Percentiles rank a stretch among this genome's conserved stretches.
These are phyloP conservation scores for Microthlaspi erraticum DNA, from an alignment of 345 rosid species.

Conservation along the genomic window DNA sequence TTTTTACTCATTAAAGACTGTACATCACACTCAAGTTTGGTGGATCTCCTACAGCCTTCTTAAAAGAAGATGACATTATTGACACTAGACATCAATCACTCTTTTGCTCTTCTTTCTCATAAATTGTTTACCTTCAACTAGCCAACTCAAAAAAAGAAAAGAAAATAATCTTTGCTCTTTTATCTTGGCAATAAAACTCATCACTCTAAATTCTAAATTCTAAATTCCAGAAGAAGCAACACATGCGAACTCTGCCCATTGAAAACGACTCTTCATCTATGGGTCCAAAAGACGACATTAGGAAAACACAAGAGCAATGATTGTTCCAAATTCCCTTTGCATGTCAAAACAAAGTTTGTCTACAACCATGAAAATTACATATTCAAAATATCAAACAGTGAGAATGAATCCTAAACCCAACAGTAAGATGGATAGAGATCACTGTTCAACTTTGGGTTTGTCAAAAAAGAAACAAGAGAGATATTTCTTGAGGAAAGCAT, in stretches of 20 bases:
- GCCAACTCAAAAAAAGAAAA: neutral
- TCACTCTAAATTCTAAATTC: neutral
- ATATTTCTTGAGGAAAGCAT: constrained; percentile 30
- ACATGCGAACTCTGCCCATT: constrained; percentile 29
- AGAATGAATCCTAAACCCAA: constrained; percentile 1
- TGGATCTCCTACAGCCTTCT: constrained; percentile 28
- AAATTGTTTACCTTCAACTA: neutral
- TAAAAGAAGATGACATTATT: constrained; percentile 21
- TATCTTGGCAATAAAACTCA: constrained; percentile 3
- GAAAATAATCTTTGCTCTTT: neutral
- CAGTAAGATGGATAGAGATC: constrained; percentile 1
- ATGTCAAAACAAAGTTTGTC: neutral
- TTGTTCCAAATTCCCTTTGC: constrained; percentile 33
- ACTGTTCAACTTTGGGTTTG: constrained; percentile 33
- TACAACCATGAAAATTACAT: neutral
- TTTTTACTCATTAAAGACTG: constrained; percentile 21
- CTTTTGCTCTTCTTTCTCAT: constrained; percentile 30
- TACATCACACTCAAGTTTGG: constrained; percentile 32
- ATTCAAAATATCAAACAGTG: constrained; percentile 8
- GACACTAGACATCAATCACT: constrained; percentile 17
- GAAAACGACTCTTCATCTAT: constrained; percentile 29
- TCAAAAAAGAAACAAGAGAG: neutral
- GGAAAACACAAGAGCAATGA: constrained; percentile 18
- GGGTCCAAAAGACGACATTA: constrained; percentile 29
- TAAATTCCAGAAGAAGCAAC: constrained; percentile 17